These are phyloP conservation scores for Paspalum vaginatum DNA, from an alignment of 176 grass and related monocot species.

Conservation along the genomic window DNA sequence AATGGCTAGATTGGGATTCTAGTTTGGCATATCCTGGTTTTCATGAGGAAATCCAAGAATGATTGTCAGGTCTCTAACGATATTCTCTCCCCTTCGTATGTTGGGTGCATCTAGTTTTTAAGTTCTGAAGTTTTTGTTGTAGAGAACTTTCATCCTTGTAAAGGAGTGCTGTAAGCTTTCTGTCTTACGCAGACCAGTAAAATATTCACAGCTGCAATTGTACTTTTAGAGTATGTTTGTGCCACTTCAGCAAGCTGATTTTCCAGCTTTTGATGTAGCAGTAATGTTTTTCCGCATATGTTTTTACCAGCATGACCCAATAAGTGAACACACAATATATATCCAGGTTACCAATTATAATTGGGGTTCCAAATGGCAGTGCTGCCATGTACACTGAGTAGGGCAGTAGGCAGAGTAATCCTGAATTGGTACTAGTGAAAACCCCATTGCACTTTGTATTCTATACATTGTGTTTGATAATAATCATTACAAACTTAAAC, in stretches of 20 bases:
- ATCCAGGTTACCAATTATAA: neutral
- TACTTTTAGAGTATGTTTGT: neutral
- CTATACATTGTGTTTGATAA: neutral
- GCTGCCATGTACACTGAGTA: neutral
- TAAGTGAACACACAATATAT: neutral
- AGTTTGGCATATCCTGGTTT: neutral
- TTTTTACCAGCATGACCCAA: neutral
- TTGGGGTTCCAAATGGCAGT: neutral
- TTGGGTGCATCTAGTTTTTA: constrained; percentile 5
- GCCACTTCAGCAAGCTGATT: neutral
- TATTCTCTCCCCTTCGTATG: neutral
- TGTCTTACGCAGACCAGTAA: neutral
- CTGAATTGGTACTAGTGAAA: neutral
- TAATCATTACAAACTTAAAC: constrained; percentile 1
- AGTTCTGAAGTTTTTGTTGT: neutral
- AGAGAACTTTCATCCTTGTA: neutral
- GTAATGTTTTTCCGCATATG: neutral
- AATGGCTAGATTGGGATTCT: neutral
- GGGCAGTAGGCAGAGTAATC: neutral
- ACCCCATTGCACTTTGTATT: neutral
- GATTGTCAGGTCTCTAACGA: neutral
- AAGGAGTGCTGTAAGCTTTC: neutral
- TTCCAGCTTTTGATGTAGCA: neutral
- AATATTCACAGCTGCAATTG: neutral
- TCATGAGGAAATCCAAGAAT: neutral